Conservation (phyloP, 345 rosid genomes). For the Rhizophora apiculata region DNA sequence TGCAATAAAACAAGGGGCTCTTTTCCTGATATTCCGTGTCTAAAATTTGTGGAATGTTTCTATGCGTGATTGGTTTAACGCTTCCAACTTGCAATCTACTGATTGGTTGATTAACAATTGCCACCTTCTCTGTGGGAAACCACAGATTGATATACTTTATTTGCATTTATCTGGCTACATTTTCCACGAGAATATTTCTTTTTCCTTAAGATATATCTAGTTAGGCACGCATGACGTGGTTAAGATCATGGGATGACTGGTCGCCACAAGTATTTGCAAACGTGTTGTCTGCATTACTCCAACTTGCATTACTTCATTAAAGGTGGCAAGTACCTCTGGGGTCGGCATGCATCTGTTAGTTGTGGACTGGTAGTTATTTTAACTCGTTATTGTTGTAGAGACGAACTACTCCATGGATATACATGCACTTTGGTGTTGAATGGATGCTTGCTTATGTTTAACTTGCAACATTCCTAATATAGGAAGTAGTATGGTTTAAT, state of each 20-base stretch:
- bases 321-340: neutral
- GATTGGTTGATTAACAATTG: neutral
- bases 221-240: neutral
- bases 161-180: neutral
- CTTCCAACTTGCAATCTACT: neutral
- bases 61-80: neutral
- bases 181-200: neutral
- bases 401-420: neutral
- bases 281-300: slow-evolving; percentile 3
- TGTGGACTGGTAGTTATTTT: slow-evolving; percentile 31
- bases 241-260: neutral
- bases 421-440: neutral
- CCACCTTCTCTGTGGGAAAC: neutral
- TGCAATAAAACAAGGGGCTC: neutral
- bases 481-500: neutral
- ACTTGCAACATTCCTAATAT: neutral
- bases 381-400: neutral
- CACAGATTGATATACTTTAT: neutral
- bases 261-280: neutral
- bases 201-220: neutral
- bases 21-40: neutral
- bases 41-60: neutral
- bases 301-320: slow-evolving; percentile 3
- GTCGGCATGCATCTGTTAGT: slow-evolving; percentile 11
- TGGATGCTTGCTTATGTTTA: slow-evolving; percentile 2